These are phyloP conservation scores for Aureobasidium leucospermi DNA, from an alignment of 2,329 filamentous ascomycete species.

Conservation along the genomic window DNA sequence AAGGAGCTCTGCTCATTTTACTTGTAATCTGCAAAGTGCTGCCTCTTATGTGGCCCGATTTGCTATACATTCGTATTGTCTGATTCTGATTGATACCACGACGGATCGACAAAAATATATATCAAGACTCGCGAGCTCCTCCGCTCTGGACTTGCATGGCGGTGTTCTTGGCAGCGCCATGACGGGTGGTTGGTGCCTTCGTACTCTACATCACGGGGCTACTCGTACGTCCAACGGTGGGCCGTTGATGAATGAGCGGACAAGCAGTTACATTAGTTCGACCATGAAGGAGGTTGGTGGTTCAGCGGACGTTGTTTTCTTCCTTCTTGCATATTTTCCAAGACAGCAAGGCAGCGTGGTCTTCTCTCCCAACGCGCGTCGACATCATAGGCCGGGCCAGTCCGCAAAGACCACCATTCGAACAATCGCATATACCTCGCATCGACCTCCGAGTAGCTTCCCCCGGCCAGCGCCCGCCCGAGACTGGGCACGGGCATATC, in stretches of 20 bases:
- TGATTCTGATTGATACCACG: background rate
- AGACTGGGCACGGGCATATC: slow-evolving; percentile 9
- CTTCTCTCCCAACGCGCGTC: background rate
- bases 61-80: too few species aligned
- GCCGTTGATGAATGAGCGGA: background rate
- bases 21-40: too few species aligned
- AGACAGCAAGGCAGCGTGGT: background rate
- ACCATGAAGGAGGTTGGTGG: background rate
- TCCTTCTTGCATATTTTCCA: background rate
- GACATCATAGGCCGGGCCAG: slow-evolving; percentile 1
- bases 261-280: background rate
- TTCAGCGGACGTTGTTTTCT: background rate
- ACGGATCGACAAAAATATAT: too few species aligned
- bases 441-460: background rate
- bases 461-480: slow-evolving; percentile 6
- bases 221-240: slow-evolving; percentile 3
- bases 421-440: background rate
- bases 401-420: background rate
- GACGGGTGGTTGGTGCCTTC: background rate
- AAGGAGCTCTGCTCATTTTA: too few species aligned
- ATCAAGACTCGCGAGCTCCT: too few species aligned
- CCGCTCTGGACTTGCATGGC: background rate
- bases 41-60: too few species aligned
- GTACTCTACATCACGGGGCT: background rate
- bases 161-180: background rate